These are phyloP conservation scores for Magnusiomyces starmeri DNA, from an alignment of 1,139 yeast species.

Conservation along the genomic window DNA sequence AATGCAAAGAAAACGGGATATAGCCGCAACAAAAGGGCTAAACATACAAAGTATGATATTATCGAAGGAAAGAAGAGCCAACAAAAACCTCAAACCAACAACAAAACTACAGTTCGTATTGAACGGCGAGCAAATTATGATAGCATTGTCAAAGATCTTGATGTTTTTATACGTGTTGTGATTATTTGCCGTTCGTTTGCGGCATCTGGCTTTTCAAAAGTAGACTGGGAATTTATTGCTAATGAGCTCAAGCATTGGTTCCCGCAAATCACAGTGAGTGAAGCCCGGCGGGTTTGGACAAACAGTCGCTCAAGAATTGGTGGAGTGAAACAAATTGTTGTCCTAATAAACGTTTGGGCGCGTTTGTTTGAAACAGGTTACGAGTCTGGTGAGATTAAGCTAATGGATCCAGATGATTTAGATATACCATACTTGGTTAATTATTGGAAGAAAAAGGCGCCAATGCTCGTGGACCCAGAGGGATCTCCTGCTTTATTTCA, in stretches of 20 bases:
- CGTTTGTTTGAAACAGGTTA: slow-evolving; percentile 47
- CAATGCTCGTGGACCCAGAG: slow-evolving; percentile 23
- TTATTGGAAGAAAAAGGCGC: slow-evolving; percentile 52
- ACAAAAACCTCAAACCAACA: no score
- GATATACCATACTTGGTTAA: slow-evolving; percentile 46
- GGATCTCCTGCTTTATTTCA: slow-evolving; percentile 38
- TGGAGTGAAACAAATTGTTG: slow-evolving; percentile 42
- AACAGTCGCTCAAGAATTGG: slow-evolving; percentile 51
- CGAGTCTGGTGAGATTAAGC: slow-evolving; percentile 41
- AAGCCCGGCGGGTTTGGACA: slow-evolving; percentile 54
- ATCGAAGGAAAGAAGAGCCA: neutral
- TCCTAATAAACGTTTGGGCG: slow-evolving; percentile 56
- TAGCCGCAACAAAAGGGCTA: no score
- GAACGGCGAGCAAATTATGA: neutral
- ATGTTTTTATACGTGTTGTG: slow-evolving; percentile 48
- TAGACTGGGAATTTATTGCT: slow-evolving; percentile 55
- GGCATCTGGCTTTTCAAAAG: slow-evolving; percentile 36
- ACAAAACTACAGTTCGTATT: neutral
- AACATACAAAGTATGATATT: neutral
- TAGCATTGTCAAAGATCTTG: slow-evolving; percentile 22
- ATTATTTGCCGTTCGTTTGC: slow-evolving; percentile 55
- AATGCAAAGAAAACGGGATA: neutral
- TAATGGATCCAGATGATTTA: slow-evolving; percentile 41
- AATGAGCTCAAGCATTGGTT: slow-evolving; percentile 32
- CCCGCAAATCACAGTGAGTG: slow-evolving; percentile 31